Evolutionary conservation across 164 flowering plant species (phyloP).

Genomic region (Platanus orientalis): DNA sequence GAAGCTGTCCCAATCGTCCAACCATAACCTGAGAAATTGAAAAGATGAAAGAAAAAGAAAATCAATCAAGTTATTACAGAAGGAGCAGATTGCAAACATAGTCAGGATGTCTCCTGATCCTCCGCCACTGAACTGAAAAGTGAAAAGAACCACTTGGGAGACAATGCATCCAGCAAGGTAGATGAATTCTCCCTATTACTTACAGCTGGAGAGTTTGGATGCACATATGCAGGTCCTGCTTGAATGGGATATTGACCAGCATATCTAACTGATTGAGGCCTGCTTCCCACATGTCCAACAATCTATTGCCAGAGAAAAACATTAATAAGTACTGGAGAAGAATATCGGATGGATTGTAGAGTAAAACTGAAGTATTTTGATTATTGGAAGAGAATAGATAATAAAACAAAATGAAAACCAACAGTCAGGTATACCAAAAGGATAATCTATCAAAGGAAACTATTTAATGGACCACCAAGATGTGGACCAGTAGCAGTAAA

Average conservation of each 20-base stretch:
- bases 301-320: slow-evolving; percentile 30
- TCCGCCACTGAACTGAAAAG: background rate
- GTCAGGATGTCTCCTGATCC: background rate
- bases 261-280: slow-evolving; percentile 51
- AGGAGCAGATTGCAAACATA: background rate
- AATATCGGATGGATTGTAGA: background rate
- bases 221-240: slow-evolving; percentile 44
- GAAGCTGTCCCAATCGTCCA: slow-evolving; percentile 62
- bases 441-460: too few species aligned
- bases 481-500: too few species aligned
- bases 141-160: background rate
- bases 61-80: background rate
- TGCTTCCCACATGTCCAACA: slow-evolving; percentile 48
- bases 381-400: too few species aligned
- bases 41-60: background rate
- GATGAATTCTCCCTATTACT: slow-evolving; percentile 13
- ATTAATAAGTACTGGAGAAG: background rate
- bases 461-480: too few species aligned
- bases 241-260: slow-evolving; percentile 49
- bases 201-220: slow-evolving; percentile 63
- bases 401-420: too few species aligned
- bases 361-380: too few species aligned
- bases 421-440: too few species aligned
- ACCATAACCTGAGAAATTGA: slow-evolving; percentile 49
- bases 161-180: background rate